Evolutionary conservation across 2,329 filamentous ascomycete species (phyloP).

Genomic region (Penicillium nordicum): DNA sequence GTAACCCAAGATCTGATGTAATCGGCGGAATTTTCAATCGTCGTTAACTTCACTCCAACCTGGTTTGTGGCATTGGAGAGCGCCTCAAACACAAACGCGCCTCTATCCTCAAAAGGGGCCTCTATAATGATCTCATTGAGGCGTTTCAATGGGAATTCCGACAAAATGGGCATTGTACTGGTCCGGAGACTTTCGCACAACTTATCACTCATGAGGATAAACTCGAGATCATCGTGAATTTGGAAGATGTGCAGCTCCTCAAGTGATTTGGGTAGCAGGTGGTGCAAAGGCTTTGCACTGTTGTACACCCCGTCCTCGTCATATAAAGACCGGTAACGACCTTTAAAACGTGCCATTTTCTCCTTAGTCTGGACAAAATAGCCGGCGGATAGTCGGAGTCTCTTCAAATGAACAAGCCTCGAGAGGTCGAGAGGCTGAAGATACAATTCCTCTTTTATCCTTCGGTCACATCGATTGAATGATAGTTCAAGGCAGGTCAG

Average conservation of each 20-base stretch:
- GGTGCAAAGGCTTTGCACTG: neutral
- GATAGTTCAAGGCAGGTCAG: neutral
- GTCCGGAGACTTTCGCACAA: neutral
- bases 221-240: neutral
- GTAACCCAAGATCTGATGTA: neutral
- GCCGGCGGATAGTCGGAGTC: neutral
- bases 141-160: neutral
- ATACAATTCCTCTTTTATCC: neutral
- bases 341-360: neutral
- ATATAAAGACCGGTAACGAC: no score
- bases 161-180: neutral
- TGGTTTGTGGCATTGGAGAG: neutral
- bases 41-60: neutral
- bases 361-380: neutral
- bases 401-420: neutral
- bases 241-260: neutral
- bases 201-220: neutral
- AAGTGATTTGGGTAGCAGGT: neutral
- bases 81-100: neutral
- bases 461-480: neutral
- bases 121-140: neutral
- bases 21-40: neutral
- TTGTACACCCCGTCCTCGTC: neutral
- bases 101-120: neutral
- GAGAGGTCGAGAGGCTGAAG: neutral